A percentile compares a stretch with the other conserved stretches of the same genome.
These are phyloP conservation scores for Boletus rubescentipes DNA, from an alignment of 768 basidiomycete genomes.

Conservation along the genomic window DNA sequence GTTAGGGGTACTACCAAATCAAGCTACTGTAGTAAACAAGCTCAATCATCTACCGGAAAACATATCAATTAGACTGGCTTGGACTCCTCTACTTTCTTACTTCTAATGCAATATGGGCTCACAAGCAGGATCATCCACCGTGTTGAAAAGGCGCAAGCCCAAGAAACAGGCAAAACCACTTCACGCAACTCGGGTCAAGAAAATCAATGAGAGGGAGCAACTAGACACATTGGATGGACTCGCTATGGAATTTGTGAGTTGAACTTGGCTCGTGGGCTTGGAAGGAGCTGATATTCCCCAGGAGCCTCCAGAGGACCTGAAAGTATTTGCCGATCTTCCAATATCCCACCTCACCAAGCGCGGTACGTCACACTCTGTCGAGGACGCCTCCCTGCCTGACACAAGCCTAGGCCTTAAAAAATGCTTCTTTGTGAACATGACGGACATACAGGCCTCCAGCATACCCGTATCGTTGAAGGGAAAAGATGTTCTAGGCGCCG, in stretches of 20 bases:
- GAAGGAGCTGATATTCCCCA: conserved; percentile 30
- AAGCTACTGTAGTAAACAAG: not conserved
- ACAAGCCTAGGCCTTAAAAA: conserved; percentile 70
- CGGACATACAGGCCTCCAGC: conserved; percentile 68
- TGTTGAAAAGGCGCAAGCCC: conserved; percentile 7
- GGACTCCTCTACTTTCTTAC: not conserved
- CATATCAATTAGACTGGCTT: too few relatives aligned
- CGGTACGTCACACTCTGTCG: conserved; percentile 40
- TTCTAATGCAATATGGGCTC: conserved; percentile 13
- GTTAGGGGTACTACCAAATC: not conserved
- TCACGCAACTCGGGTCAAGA: conserved; percentile 38
- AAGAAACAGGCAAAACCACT: conserved; percentile 16
- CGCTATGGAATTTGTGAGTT: conserved; percentile 51
- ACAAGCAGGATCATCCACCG: conserved; percentile 19
- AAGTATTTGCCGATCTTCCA: conserved; percentile 69
- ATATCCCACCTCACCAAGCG: conserved; percentile 75
- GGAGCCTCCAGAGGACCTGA: conserved; percentile 50
- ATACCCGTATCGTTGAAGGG: conserved; percentile 61
- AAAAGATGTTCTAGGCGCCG: conserved; percentile 66
- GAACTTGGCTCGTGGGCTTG: not conserved
- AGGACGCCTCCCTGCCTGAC: conserved; percentile 1
- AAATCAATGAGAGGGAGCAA: conserved; percentile 46
- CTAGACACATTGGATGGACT: conserved; percentile 49
- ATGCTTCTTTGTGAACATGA: conserved; percentile 83
- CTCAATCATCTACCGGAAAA: not conserved